Base-by-base conservation (phyloP, 1,284 basidiomycete genomes). In the Trametes sp. region DNA sequence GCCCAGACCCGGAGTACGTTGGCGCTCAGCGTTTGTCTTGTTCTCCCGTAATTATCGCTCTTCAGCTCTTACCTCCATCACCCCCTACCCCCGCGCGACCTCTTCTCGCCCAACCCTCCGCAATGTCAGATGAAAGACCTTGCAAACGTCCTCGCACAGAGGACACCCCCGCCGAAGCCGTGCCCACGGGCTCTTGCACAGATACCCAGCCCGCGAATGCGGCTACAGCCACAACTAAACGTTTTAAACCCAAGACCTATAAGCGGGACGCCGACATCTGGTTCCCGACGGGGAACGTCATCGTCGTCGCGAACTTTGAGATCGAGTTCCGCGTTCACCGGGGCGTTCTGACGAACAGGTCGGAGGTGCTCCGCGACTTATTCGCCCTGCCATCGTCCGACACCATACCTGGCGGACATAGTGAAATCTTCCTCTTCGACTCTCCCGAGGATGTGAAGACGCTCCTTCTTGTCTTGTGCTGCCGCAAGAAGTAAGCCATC, bases 341-440 rank as follows among this genome's bases (percentile, higher is more conserved):
- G 10, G 54, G 67, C n/a, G 42, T 63, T 49, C 59, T 71, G 5
- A 44, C 67, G 2, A 58, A 54, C 8, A 57, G 54, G 4, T 71
- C 70, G 7, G 59, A 61, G n/a, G 61, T 69, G 1, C 70, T 71
- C 44, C 57, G 62, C 23, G 68, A 63, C 45, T 51, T 69, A 38
- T 66, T 70, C 57, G 45, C 24, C 4, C 44, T 68, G 14, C 61
- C 65, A 4, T 51, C 61, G n/a, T 49, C 41, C 5, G 53, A 56
- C n/a, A n/a, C n/a, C n/a, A n/a, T n/a, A n/a, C n/a, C n/a, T n/a
- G n/a, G n/a, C n/a, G n/a, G n/a, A n/a, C n/a, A n/a, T n/a, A n/a
- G n/a, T n/a, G 24, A 63, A 1, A 64, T 70, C 19, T 49, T 59
- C 10, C 29, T 70, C 9, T 53, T 54, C 24, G 69, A 70, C 45